Evolutionary conservation across 306 rosid genomes (phyloP), one percentile per base, ranked within the genome.

Genomic region (Pterocarpus santalinus): DNA sequence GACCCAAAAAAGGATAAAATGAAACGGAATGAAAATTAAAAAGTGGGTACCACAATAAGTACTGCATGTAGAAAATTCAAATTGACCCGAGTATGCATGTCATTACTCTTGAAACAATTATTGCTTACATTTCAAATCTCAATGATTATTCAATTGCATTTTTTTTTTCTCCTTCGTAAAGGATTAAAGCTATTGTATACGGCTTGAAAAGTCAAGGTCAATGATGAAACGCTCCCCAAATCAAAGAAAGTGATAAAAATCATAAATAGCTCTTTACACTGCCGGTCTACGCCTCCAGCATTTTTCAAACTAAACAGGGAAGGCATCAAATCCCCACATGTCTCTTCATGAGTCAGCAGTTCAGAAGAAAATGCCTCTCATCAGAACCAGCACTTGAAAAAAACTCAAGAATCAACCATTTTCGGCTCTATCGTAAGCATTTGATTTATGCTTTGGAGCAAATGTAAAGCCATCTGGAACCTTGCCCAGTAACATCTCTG

Each of bases 391-490:
- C 14, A 41, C 7, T 43, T 60, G 28, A 47, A 76, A 76, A 44
- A 55, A 77, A 64, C 36, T 72, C 15, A 52, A 57, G 58, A 41
- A 66, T 92, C 56, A 94, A 65, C 97, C 97, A 75, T 95, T 95
- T 77, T 95, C 97, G 30, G 97, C 97, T 35, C 88, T 87, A 82
- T 95, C 97, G n/a, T 95, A 91, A 41, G 97, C 88, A 80, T 94
- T 95, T 62, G 98, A 95, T 78, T 92, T 95, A 75, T 95, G 98
- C 90, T 95, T 95, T 2, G 98, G 97, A 3, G 95, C 85, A 81
- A 95, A 95, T 58, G 84, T 57, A 79, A 79, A 84, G 69, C 81
- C 97, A 14, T 92, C 97, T 7, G 97, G 98, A 85, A 95, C 98
- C 84, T 95, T 95, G 55, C 98, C 98, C 1, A 95, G 95, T 82